Base-by-base conservation (phyloP, 768 basidiomycete genomes). In the Macrolepiota fuliginosa region DNA sequence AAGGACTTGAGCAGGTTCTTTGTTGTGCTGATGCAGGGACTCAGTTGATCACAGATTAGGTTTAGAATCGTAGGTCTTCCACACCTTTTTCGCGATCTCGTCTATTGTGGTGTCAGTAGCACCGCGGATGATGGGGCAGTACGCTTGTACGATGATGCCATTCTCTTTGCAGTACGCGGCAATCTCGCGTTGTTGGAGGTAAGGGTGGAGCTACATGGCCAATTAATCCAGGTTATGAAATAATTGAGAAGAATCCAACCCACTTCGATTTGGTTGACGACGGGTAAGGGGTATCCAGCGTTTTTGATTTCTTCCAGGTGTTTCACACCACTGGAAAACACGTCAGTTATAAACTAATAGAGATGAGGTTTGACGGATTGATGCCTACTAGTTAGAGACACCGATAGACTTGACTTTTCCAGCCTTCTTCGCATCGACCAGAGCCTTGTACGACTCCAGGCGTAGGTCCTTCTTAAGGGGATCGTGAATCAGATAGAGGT, bases 181-280 rank as follows among this genome's bases (percentile, higher is more conserved):
- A 58, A 93, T 90, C 15, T 84, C 79, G 50, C 77, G 80, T 65
- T 92, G 91, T 68, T 93, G 91, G 72, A 89, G 91, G 63, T 86
- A 79, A 0, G 90, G 90, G 65, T 91, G 90, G 29, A 91, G 75
- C 89, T 91, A 19, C 13, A 37, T 5, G 39, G 39, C 13, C n/a
- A 25, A 15, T 36, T 11, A 36, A 1, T 40, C 24, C 46, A 29
- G 10, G 29, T 7, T 7, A 32, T 9, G 35, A 7, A 12, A 5
- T 2, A 15, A 5, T 15, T 36, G 22, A 37, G 35, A 36, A 45
- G 15, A 54, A 32, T 19, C 11, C 42, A 19, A 1, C 50, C 40
- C 69, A 83, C 90, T 81, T 92, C 90, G 61, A 92, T 80, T 69
- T 92, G 91, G 67, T 92, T 91, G 54, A 92, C 85, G 6, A 85